These are phyloP conservation scores for Sideroxylon spinosum DNA, from an alignment of 179 eudicot species.

Conservation along the genomic window DNA sequence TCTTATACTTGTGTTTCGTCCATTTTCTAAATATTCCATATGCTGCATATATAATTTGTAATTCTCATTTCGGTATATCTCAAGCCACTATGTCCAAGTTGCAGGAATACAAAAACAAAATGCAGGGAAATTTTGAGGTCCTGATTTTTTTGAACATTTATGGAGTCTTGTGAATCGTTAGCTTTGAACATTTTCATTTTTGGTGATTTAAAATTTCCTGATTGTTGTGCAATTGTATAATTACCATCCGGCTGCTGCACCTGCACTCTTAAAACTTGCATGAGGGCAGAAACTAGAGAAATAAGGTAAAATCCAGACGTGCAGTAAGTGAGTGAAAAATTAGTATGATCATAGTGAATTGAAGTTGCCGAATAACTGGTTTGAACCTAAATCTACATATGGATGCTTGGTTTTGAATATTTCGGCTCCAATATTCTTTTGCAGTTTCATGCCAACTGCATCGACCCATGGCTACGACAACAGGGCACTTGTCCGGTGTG, in stretches of 20 bases:
- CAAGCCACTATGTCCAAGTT: neutral
- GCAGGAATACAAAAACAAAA: neutral
- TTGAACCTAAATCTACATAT: neutral
- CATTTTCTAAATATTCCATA: neutral
- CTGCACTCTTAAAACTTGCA: neutral
- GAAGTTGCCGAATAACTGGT: neutral
- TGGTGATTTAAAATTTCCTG: neutral
- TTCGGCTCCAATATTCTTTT: constrained; percentile 8
- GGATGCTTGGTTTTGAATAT: neutral
- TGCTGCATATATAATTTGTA: neutral
- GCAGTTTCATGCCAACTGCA: constrained; percentile 46
- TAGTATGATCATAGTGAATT: neutral
- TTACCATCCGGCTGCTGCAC: neutral
- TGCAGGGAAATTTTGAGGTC: neutral
- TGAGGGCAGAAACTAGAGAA: neutral
- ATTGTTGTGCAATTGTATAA: neutral
- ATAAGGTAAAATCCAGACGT: neutral
- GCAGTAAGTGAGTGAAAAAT: neutral
- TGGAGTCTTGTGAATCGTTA: neutral
- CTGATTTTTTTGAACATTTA: neutral
- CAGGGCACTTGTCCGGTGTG: constrained; percentile 48
- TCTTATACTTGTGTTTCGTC: neutral
- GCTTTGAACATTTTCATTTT: neutral
- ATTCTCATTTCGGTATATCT: neutral
- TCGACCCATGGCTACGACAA: constrained; percentile 47